Percentiles rank a stretch among this genome's conserved stretches.
phyloP scores from a whole-genome alignment of 768 basidiomycete genomes.

The Macrolepiota dolichaula region DNA sequence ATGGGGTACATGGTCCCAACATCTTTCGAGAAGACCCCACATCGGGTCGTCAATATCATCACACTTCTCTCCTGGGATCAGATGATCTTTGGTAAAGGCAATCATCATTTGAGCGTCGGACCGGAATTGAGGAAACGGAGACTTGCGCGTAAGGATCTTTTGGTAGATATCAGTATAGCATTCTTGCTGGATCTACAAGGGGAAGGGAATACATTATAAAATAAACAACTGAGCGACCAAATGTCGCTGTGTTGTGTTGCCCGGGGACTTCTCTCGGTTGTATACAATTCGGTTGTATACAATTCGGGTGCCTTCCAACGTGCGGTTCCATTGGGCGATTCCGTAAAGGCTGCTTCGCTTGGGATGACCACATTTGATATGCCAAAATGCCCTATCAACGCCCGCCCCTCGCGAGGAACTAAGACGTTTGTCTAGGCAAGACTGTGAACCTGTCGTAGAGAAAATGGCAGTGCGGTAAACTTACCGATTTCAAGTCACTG shows the following conservation, averaged over 20 bases:
- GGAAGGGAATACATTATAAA: neutral
- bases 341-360: neutral
- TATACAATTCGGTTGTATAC: too few species aligned
- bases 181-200: neutral
- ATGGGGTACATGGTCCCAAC: neutral
- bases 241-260: neutral
- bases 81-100: neutral
- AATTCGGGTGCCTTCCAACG: neutral
- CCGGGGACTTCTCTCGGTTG: neutral
- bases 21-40: neutral
- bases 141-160: neutral
- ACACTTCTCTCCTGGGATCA: neutral
- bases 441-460: neutral
- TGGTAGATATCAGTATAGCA: neutral
- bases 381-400: neutral
- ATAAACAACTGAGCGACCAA: neutral
- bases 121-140: neutral
- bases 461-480: neutral
- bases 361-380: neutral
- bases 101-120: neutral
- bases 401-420: neutral
- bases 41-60: neutral
- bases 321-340: neutral
- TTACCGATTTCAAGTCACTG: neutral
- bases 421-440: neutral